Base-by-base conservation (phyloP, 2,329 filamentous ascomycete genomes). In the Calonectria leucothoes region DNA sequence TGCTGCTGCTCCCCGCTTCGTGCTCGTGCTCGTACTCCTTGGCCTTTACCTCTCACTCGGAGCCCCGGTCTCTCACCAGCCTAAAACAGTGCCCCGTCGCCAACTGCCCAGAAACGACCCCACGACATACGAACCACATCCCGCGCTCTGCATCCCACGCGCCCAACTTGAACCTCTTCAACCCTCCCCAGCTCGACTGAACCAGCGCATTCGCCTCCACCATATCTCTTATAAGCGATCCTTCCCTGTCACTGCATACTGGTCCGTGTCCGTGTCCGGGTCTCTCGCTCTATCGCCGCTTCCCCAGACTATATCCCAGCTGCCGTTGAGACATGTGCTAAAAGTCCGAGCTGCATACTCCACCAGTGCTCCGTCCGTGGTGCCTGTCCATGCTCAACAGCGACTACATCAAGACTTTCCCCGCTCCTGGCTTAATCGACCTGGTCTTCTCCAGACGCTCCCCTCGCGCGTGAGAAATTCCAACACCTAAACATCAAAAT, bases 101-200 rank as follows among this genome's bases (percentile, higher is more conserved):
- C 70, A 72, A 74, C 55, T 52, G 35, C 12, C 57, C 51, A 74
- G 66, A 61, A 59, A 57, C 63, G 23, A 75, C 67, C 69, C 63
- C 45, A 55, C 73, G 68, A 74, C 61, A 64, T 29, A 49, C 72
- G 64, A 74, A 61, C 55, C 52, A 69, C 67, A 59, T 66, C 55
- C 55, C 61, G 52, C 57, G 49, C n/a, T 68, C 64, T 33, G 31
- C 63, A 61, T 72, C 49, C 48, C 76, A 66, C 65, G 61, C 35
- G 55, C 48, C 65, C 33, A 48, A 37, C 55, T 59, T 67, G 31
- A 49, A 59, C 52, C 27, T 69, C 42, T 57, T 69, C 70, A 49
- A 72, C 55, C 45, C 31, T 55, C 11, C 45, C 17, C 23, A 48
- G 35, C 52, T 37, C 31, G 55, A 59, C 55, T 37, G 35, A n/a